Evolutionary conservation across 805 yeast genomes (phyloP), one percentile per base, ranked within the genome.

Genomic region (Pichia gijzeniarum): DNA sequence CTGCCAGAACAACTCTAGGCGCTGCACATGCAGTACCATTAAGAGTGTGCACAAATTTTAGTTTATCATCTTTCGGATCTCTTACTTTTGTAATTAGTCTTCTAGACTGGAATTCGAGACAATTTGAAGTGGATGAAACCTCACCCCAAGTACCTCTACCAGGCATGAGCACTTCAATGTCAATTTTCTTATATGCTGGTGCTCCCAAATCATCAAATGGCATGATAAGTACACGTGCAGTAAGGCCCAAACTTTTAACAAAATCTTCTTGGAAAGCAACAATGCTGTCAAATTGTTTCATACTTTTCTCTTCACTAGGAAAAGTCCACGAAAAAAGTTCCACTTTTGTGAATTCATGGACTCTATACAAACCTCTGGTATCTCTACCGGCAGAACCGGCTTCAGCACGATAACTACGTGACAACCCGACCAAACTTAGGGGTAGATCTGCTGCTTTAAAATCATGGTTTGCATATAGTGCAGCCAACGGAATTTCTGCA

Each of bases 111-210:
- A 77, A 93, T 53, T 90, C 97, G 3, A 88, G 77, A 63, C 99
- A 93, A 60, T 90, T 91, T 2, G 97, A 89, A 1, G 95, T 74
- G 25, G 96, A 86, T 1, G 95, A 80, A 28, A 93, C 72, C 61
- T 93, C 99, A 4, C 99, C 99, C 87, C 95, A 91, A 16, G 59
- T 43, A 1, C 87, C 90, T 55, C 96, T 76, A 2, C 98, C 97
- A 0, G 98, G 98, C 98, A 93, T 91, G 89, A 95, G 87, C 0
- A 90, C 96, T 64, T 93, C 99, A 47, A 90, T 86, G 56, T 93
- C 99, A 60, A 80, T 87, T 61, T 93, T 93, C 58, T 85, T 82
- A 63, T 73, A 79, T 0, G 98, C 98, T 1, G 99, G 96, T 0
- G 95, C 82, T 0, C 99, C 99, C 43, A 93, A 67, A 60, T 93